Conservation (phyloP, 345 rosid species). For the Lepidium aucheri region DNA sequence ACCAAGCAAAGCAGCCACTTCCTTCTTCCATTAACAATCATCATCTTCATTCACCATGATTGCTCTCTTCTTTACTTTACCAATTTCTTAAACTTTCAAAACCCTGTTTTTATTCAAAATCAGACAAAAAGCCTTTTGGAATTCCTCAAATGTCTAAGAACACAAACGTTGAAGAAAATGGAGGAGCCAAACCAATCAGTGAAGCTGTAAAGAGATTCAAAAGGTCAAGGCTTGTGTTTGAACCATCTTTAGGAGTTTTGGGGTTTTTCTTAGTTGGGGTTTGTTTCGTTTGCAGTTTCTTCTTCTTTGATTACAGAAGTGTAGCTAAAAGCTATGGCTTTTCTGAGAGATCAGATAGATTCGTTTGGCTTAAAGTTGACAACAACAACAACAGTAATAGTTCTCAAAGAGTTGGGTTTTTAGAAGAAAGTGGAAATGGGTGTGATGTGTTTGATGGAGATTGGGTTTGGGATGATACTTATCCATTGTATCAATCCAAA, state of each 20-base stretch:
- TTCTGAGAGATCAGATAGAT: slow-evolving; percentile 52
- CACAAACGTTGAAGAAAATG: slow-evolving; percentile 30
- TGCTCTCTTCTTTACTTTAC: neutral
- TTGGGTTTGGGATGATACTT: slow-evolving; percentile 91
- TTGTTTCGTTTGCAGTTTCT: slow-evolving; percentile 51
- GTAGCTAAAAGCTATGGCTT: slow-evolving; percentile 39
- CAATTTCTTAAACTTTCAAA: neutral
- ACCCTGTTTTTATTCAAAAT: neutral
- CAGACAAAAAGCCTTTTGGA: slow-evolving; percentile 5
- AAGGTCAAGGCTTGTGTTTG: slow-evolving; percentile 48
- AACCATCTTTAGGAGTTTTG: slow-evolving; percentile 60
- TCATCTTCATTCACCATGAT: neutral
- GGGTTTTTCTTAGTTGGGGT: slow-evolving; percentile 55
- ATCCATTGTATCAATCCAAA: slow-evolving; percentile 79
- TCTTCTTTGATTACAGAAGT: slow-evolving; percentile 60
- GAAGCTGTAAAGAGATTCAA: slow-evolving; percentile 55
- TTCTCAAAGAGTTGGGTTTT: slow-evolving; percentile 50
- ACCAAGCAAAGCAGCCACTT: slow-evolving; percentile 25
- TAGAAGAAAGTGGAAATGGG: slow-evolving; percentile 42
- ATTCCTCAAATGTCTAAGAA: slow-evolving; percentile 37
- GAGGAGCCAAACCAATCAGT: slow-evolving; percentile 22
- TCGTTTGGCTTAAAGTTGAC: slow-evolving; percentile 47
- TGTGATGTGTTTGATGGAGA: slow-evolving; percentile 88
- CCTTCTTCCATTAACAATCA: slow-evolving; percentile 12
- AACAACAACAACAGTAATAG: neutral